Conservation (phyloP, 805 yeast genomes). For the Pichia cephalocereana region DNA sequence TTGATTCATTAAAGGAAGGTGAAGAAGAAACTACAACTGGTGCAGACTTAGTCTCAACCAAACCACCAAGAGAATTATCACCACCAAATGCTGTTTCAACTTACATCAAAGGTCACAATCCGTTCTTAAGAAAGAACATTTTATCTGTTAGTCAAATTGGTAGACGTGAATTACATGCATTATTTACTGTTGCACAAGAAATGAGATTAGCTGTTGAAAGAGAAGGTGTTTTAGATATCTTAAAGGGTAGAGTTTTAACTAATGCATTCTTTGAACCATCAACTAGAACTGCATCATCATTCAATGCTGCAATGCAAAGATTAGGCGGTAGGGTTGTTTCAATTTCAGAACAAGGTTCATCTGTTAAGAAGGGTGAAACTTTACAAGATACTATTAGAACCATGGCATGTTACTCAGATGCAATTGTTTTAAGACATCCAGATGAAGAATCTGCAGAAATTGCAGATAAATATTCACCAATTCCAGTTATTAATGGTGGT, state of each 20-base stretch:
- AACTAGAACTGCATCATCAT: slow-evolving; percentile 92
- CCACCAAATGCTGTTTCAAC: slow-evolving; percentile 75
- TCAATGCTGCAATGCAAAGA: slow-evolving; percentile 99
- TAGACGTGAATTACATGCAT: slow-evolving; percentile 82
- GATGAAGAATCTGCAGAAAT: slow-evolving; percentile 82
- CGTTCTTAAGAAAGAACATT: slow-evolving; percentile 82
- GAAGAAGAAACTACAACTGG: slow-evolving; percentile 40
- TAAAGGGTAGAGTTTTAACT: slow-evolving; percentile 84
- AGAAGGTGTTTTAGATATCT: slow-evolving; percentile 84
- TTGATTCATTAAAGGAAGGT: slow-evolving; percentile 18
- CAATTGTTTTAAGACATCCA: slow-evolving; percentile 95
- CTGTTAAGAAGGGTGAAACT: slow-evolving; percentile 97
- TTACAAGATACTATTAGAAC: slow-evolving; percentile 94
- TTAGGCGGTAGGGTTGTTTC: slow-evolving; percentile 95
- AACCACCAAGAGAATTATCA: slow-evolving; percentile 60
- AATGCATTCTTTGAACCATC: slow-evolving; percentile 98
- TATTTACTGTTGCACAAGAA: slow-evolving; percentile 96
- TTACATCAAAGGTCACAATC: slow-evolving; percentile 73
- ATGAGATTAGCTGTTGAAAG: slow-evolving; percentile 95
- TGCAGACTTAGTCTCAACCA: slow-evolving; percentile 64
- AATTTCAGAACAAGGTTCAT: slow-evolving; percentile 77
- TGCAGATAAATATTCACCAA: slow-evolving; percentile 94
- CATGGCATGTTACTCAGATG: slow-evolving; percentile 92
- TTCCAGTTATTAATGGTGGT: slow-evolving; percentile 96
- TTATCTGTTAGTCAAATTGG: slow-evolving; percentile 81